A percentile compares a stretch with the other conserved stretches of the same genome.
phyloP scores from a whole-genome alignment of 306 rosid genomes.

The Alnus rubra region DNA sequence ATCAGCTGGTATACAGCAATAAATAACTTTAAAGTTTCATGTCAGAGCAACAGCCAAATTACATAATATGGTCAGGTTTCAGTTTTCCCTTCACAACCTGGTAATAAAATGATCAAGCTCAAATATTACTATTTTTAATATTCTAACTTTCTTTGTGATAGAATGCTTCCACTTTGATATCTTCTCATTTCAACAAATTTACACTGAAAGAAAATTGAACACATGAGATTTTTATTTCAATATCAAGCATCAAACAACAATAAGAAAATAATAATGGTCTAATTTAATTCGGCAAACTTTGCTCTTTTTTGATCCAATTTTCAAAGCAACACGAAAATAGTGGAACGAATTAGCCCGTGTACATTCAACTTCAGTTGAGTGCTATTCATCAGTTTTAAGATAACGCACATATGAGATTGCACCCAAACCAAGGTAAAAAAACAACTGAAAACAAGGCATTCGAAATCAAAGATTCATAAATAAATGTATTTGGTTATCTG shows the following conservation, averaged over 20 bases:
- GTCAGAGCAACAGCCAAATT: neutral
- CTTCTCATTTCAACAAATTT: neutral
- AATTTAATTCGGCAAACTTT: too few species aligned
- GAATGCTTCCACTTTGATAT: too few species aligned
- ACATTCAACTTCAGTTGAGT: neutral
- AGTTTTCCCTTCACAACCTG: neutral
- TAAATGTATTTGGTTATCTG: neutral
- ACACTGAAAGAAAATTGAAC: neutral
- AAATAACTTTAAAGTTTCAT: too few species aligned
- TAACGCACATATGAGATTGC: conserved; percentile 1
- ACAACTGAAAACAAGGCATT: conserved; percentile 16
- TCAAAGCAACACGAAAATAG: neutral
- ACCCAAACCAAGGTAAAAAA: neutral
- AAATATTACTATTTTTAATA: too few species aligned
- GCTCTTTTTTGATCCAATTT: neutral
- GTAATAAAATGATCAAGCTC: neutral
- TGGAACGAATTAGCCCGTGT: neutral
- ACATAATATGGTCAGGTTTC: neutral
- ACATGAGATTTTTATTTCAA: neutral
- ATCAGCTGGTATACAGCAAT: too few species aligned
- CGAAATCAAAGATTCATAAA: conserved; percentile 7
- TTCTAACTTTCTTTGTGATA: too few species aligned
- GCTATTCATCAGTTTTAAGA: conserved; percentile 1
- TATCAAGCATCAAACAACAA: neutral
- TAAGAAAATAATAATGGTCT: neutral